Evolutionary conservation across 176 grass and related monocot genomes (phyloP), one percentile per base, ranked within the genome.

Genomic region (Tillandsia fasciculata): DNA sequence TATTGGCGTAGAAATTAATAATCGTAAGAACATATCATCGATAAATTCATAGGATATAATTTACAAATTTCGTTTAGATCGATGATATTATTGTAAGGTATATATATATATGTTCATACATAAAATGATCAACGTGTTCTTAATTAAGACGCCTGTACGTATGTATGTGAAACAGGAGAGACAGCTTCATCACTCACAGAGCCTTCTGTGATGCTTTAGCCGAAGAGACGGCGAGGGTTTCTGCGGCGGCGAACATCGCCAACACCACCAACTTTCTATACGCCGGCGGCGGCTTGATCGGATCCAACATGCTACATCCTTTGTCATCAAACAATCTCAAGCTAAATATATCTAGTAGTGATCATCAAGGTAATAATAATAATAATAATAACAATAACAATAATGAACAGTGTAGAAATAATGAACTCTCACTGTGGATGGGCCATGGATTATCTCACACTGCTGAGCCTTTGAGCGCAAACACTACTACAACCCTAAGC

Each of bases 141-240:
- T 42, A 33, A 33, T 33, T 42, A 42, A 42, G 33, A 42, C 33
- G 58, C 20, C 8, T 78, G 14, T 1, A 50, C 26, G 11, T 52
- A 14, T 63, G 2, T 20, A 26, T 53, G 6, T 20, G 33, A 10
- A 42, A 70, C 71, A 84, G 90, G 76, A 53, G 91, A 33, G 91
- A 96, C 78, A 96, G 85, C 74, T 96, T 96, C 78, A 91, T 88
- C 73, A 96, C 91, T 2, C 91, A 96, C 73, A 78, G 91, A 47
- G 91, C 91, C 26, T 96, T 96, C 72, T 96, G 91, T 53, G 88
- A 96, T 71, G 88, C 91, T 11, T 76, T 96, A 26, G 88, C 91
- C 0, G 77, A 91, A 71, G 91, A 96, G 79, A 88, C 88, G 17
- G 87, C 87, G 0, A 71, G 87, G 74, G 26, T 96, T 48, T 76